These are phyloP conservation scores for Boletellus deceptivus DNA, from an alignment of 1,284 basidiomycete species.

Conservation along the genomic window DNA sequence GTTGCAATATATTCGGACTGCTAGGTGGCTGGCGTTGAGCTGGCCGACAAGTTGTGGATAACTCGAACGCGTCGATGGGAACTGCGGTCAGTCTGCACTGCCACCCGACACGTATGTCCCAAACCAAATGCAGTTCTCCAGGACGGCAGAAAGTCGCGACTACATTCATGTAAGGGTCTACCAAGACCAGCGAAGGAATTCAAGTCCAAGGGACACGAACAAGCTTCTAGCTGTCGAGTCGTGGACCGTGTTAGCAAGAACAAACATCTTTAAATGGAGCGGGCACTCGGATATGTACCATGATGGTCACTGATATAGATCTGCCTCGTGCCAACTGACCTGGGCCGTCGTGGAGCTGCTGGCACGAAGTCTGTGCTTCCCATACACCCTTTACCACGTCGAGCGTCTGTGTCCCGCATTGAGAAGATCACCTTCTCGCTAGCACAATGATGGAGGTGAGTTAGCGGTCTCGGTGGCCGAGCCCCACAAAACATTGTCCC, in stretches of 20 bases:
- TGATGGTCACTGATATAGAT: slow-evolving; percentile 22
- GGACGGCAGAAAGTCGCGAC: too few species aligned
- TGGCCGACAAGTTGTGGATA: neutral
- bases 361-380: neutral
- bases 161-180: too few species aligned
- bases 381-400: slow-evolving; percentile 6
- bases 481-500: slow-evolving; percentile 2
- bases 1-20: neutral
- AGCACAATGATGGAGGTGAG: slow-evolving; percentile 22
- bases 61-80: neutral
- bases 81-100: slow-evolving; percentile 8
- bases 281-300: neutral
- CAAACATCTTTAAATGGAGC: slow-evolving; percentile 13
- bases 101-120: slow-evolving; percentile 7
- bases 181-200: too few species aligned
- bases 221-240: neutral
- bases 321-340: slow-evolving; percentile 23
- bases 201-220: neutral
- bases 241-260: slow-evolving; percentile 1
- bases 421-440: neutral
- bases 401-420: neutral
- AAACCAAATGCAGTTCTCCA: too few species aligned
- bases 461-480: neutral
- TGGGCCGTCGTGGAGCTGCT: neutral
- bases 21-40: neutral